phyloP scores from a whole-genome alignment of 768 basidiomycete genomes.

The Boletus reticulatus region DNA sequence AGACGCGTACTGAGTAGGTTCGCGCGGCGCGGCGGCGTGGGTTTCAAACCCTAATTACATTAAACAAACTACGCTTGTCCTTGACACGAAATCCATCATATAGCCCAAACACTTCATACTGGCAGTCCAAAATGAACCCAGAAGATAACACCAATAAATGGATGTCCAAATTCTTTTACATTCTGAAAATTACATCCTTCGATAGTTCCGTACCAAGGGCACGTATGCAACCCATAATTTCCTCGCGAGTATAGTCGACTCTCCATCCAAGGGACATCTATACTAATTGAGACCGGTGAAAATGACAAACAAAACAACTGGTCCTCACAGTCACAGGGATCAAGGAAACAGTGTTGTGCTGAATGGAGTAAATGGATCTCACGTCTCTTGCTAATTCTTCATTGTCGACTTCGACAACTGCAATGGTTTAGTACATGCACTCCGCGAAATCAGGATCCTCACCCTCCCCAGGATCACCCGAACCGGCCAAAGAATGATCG shows the following conservation, averaged over 20 bases:
- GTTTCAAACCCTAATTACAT: too few species aligned
- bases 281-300: conserved; percentile 3
- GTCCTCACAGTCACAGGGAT: conserved; percentile 27
- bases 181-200: conserved; percentile 38
- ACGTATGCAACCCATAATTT: conserved; percentile 41
- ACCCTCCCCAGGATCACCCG: conserved; percentile 31
- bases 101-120: background rate
- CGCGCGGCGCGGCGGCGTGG: background rate
- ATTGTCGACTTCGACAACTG: conserved; percentile 10
- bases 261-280: conserved; percentile 30
- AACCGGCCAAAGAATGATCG: conserved; percentile 46
- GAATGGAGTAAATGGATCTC: conserved; percentile 26
- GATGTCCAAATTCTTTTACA: conserved; percentile 10
- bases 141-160: background rate
- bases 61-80: background rate
- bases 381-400: conserved; percentile 18
- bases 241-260: conserved; percentile 28
- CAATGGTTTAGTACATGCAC: conserved; percentile 11
- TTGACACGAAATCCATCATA: background rate
- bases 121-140: background rate
- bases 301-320: background rate
- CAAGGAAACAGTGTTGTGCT: conserved; percentile 17
- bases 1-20: background rate
- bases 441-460: background rate
- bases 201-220: conserved; percentile 45